These are phyloP conservation scores for Stenocarpella maydis DNA, from an alignment of 2,329 filamentous ascomycete species.

Conservation along the genomic window DNA sequence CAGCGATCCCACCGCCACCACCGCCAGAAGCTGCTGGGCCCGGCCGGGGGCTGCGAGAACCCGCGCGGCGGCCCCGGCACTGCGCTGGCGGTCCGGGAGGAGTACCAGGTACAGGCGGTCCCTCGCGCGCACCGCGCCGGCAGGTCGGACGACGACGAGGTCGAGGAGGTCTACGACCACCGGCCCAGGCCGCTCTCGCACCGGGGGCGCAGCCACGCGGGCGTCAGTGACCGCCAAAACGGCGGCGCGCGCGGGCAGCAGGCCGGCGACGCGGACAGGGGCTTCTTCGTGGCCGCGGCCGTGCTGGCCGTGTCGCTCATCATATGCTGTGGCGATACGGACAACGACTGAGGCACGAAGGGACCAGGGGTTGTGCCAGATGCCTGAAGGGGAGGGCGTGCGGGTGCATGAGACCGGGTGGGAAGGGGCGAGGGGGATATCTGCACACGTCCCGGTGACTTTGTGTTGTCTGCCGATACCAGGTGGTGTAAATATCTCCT, in stretches of 20 bases:
- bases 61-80: not conserved
- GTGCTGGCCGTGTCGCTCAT: slow-evolving; percentile 48
- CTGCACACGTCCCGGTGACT: not conserved
- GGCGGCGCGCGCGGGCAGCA: not conserved
- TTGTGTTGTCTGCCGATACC: not conserved
- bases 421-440: not conserved
- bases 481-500: not conserved
- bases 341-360: not conserved
- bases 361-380: too few species aligned
- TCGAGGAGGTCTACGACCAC: slow-evolving; percentile 31
- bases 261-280: slow-evolving; percentile 15
- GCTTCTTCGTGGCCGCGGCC: slow-evolving; percentile 25
- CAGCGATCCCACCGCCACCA: not conserved
- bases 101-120: slow-evolving; percentile 22
- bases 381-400: too few species aligned
- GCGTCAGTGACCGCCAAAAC: not conserved
- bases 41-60: slow-evolving; percentile 15
- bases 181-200: slow-evolving; percentile 23
- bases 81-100: slow-evolving; percentile 7
- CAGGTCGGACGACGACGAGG: slow-evolving; percentile 10
- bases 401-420: not conserved
- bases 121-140: slow-evolving; percentile 12
- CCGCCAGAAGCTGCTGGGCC: slow-evolving; percentile 13
- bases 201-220: not conserved
- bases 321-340: slow-evolving; percentile 16